Base-by-base conservation (phyloP, 495 filamentous ascomycete species). In the Penicillium paradoxum region DNA sequence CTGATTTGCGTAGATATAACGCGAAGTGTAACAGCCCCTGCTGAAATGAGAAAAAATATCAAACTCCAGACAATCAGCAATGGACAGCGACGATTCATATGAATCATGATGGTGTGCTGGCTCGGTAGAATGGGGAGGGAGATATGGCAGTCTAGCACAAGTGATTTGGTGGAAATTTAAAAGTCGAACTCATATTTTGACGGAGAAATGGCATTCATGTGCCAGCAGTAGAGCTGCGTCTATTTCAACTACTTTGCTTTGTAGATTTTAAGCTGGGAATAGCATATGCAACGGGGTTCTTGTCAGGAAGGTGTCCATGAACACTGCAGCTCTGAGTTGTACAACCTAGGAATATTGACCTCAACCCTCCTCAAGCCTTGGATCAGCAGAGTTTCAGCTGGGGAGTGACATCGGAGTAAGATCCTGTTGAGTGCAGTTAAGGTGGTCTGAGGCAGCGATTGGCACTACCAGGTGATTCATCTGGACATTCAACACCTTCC, bases 21-120 rank as follows among this genome's bases (percentile, higher is more conserved):
- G 6, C 53, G 38, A 22, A 56, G 32, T 38, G 33, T 9, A 11
- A 51, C 46, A 9, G 46, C 38, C 11, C 18, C 21, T 13, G 46
- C 25, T 37, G 36, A 40, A 21, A 56, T 46, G 4, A 48, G 21
- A n/a, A 44, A 21, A 7, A 56, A 43, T 14, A 56, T 44, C 1
- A 42, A 43, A 30, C 37, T 50, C 46, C 45, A 51, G 1, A 44
- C 25, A 7, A 56, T 51, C 40, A 56, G 13, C 4, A 29, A 38
- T 6, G 49, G 49, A 25, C 38, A 39, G 10, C 49, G 49, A 15
- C 13, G 38, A 17, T 21, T 44, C 30, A 51, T 9, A 18, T 33
- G 49, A n/a, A 37, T 24, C 39, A 42, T 42, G 14, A 7, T 42
- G 21, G 19, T 14, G 1, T 13, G 6, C 11, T 5, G 0, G 8